Percentiles rank a stretch among this genome's conserved stretches.
These are phyloP conservation scores for Physcomitrellopsis africana DNA, from an alignment of 225 moss, liverwort and hornwort species.

Conservation along the genomic window DNA sequence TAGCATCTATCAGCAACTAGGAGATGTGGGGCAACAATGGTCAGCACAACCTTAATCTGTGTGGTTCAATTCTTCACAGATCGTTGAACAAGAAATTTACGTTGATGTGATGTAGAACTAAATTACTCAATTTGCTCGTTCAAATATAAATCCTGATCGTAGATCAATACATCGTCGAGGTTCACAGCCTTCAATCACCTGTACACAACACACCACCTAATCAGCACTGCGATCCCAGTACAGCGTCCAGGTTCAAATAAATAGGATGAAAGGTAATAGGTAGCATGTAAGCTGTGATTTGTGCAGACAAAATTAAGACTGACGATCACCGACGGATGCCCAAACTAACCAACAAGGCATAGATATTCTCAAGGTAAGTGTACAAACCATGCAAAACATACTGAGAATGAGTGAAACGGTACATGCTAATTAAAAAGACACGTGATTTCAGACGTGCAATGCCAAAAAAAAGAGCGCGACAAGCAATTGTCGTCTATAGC, in stretches of 20 bases:
- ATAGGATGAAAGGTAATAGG: not conserved
- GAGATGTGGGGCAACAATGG: not conserved
- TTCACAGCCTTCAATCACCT: constrained; percentile 31
- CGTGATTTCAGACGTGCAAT: too few relatives aligned
- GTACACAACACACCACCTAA: constrained; percentile 23
- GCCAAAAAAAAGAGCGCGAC: too few relatives aligned
- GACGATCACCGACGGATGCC: too few relatives aligned
- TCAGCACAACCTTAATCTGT: constrained; percentile 34
- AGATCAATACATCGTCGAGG: constrained; percentile 6
- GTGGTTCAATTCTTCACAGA: constrained; percentile 27
- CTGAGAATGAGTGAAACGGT: too few relatives aligned
- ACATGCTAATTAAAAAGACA: too few relatives aligned
- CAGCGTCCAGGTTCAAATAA: not conserved
- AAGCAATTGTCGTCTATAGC: too few relatives aligned
- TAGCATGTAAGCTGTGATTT: too few relatives aligned
- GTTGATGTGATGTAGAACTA: constrained; percentile 22
- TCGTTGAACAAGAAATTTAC: constrained; percentile 2
- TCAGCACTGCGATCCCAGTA: constrained; percentile 22
- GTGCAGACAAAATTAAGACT: too few relatives aligned
- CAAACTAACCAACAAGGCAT: too few relatives aligned
- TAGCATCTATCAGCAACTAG: too few relatives aligned
- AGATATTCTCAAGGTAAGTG: too few relatives aligned
- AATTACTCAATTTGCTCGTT: not conserved
- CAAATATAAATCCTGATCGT: not conserved
- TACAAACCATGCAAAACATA: too few relatives aligned